Percentiles rank a stretch among this genome's conserved stretches.
These are phyloP conservation scores for Trifolium subterraneum DNA, from an alignment of 306 rosid species.

Conservation along the genomic window DNA sequence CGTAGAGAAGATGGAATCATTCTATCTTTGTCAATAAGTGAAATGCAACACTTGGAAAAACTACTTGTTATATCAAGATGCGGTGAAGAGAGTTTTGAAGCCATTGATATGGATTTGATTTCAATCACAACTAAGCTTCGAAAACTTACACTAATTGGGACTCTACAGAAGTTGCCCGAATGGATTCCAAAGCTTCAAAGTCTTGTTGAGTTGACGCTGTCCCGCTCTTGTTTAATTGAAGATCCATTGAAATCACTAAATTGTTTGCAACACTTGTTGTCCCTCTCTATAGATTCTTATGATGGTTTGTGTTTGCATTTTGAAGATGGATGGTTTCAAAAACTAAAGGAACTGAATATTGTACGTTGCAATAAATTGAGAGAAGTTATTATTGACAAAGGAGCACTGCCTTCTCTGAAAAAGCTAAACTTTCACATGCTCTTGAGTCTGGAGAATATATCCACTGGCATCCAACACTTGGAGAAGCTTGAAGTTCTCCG, in stretches of 20 bases:
- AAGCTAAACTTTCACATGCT: too few relatives aligned
- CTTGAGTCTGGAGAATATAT: too few relatives aligned
- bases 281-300: neutral
- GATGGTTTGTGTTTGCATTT: slow-evolving; percentile 6
- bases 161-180: neutral
- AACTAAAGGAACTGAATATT: neutral
- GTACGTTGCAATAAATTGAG: neutral
- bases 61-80: neutral
- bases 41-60: slow-evolving; percentile 1
- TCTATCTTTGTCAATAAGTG: neutral
- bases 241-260: neutral
- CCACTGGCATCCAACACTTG: neutral
- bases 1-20: neutral
- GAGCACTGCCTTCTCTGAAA: neutral
- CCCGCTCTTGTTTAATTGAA: neutral
- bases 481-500: neutral
- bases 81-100: neutral
- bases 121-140: neutral
- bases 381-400: neutral
- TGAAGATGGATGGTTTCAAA: slow-evolving; percentile 1
- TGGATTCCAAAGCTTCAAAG: neutral
- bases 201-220: neutral
- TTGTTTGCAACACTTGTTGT: neutral
- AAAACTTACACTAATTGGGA: neutral
- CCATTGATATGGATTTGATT: neutral